Conservation (phyloP, 441 rosid genomes). For the Bocquillonia castaneifolia region DNA sequence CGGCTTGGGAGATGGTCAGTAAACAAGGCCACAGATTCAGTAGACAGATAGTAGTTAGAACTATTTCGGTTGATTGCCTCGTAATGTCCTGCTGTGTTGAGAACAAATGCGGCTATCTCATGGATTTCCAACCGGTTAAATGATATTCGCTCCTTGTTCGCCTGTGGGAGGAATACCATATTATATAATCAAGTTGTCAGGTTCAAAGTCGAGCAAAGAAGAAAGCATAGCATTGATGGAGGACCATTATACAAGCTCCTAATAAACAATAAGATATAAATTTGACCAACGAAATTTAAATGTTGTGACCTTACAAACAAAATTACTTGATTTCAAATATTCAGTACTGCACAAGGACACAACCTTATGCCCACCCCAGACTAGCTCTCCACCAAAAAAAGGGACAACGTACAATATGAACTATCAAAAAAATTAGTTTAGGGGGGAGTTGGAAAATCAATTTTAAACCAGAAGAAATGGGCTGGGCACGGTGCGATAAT, state of each 20-base stretch:
- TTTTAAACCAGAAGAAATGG: not conserved
- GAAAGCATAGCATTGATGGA: too few relatives aligned
- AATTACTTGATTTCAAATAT: too few relatives aligned
- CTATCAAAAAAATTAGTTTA: too few relatives aligned
- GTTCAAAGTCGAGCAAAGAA: not conserved
- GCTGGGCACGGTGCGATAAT: not conserved
- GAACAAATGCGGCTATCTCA: slow-evolving; percentile 92
- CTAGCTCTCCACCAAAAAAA: too few relatives aligned
- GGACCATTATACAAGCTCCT: too few relatives aligned
- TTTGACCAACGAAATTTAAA: too few relatives aligned
- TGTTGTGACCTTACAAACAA: too few relatives aligned
- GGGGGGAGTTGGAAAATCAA: not conserved
- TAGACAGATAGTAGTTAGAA: slow-evolving; percentile 75
- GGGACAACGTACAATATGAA: too few relatives aligned
- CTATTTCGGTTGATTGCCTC: slow-evolving; percentile 77
- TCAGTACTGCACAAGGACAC: too few relatives aligned
- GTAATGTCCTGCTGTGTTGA: slow-evolving; percentile 68
- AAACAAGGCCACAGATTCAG: slow-evolving; percentile 90
- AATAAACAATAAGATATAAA: too few relatives aligned
- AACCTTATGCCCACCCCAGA: too few relatives aligned
- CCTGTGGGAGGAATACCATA: slow-evolving; percentile 37
- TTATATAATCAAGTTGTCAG: not conserved
- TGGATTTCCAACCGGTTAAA: slow-evolving; percentile 79
- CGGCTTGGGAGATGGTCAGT: slow-evolving; percentile 74
- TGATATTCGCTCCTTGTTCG: slow-evolving; percentile 89